Conservation (phyloP, 768 basidiomycete species). For the Cubamyces sp. region DNA sequence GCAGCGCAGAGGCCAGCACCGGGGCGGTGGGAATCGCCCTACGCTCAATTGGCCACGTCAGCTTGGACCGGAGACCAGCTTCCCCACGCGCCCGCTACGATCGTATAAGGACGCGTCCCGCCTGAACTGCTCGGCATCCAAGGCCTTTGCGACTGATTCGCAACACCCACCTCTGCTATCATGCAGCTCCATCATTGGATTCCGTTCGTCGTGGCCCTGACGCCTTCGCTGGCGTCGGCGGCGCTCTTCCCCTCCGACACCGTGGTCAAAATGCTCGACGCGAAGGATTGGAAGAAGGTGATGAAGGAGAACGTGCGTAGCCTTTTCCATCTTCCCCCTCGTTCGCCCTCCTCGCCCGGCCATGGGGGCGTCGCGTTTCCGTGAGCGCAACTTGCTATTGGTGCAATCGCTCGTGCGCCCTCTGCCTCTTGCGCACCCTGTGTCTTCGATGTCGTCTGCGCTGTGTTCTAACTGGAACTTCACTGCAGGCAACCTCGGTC, state of each 20-base stretch:
- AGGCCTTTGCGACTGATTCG: not conserved
- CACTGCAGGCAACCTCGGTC: slow-evolving; percentile 38
- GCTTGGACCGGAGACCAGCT: slow-evolving; percentile 15
- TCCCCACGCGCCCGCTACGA: slow-evolving; percentile 23
- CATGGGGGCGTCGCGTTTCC: too few species aligned
- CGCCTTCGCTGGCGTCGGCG: slow-evolving; percentile 54
- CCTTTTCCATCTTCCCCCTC: not conserved
- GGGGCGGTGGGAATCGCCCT: slow-evolving; percentile 31
- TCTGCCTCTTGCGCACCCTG: not conserved
- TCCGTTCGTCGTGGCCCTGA: slow-evolving; percentile 41
- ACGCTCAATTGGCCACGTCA: slow-evolving; percentile 33
- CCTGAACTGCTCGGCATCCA: slow-evolving; percentile 2
- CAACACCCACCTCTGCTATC: slow-evolving; percentile 3
- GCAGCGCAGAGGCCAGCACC: slow-evolving; percentile 24
- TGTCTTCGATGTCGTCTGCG: not conserved
- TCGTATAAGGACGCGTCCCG: slow-evolving; percentile 28
- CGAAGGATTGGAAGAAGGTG: slow-evolving; percentile 67
- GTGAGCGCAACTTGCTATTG: too few species aligned
- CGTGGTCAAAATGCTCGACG: slow-evolving; percentile 72
- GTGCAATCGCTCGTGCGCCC: too few species aligned
- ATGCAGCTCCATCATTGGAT: slow-evolving; percentile 25
- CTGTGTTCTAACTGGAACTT: not conserved
- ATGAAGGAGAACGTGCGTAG: slow-evolving; percentile 76
- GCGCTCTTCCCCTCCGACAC: slow-evolving; percentile 47
- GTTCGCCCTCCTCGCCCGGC: not conserved